Base-by-base conservation (phyloP, 257 asterid genomes). In the Przewalskia tangutica region DNA sequence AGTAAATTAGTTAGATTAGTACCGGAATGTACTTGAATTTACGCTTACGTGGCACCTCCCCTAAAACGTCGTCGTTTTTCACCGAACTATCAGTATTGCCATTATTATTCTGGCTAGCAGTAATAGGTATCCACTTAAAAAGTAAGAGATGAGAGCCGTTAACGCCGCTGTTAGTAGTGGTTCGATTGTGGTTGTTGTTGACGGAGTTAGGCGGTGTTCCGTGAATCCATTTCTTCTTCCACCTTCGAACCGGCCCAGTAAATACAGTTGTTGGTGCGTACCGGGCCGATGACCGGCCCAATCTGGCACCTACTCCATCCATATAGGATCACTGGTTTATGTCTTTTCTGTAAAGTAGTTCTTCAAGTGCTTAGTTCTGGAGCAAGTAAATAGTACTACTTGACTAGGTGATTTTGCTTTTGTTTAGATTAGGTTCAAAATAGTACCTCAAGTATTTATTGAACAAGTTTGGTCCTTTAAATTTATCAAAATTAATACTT, bases 261-360 rank as follows among this genome's bases (percentile, higher is more conserved):
- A 95, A 95, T n/a, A 93, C 98, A 51, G 97, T 86, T 27, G 98
- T 77, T 46, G 97, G 95, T 55, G 95, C 97, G 89, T 92, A 95
- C n/a, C 98, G 92, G 67, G 93, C 73, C 18, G 98, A 95, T 50
- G 97, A 89, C 81, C 98, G 92, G 50, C 98, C 98, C 11, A 92
- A 85, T 58, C 98, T 86, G 48, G 95, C 97, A 78, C 98, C 98
- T 16, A 95, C 98, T 40, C 97, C 98, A 91, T 95, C 98, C 98
- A 93, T 95, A 83, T 84, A 63, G 83, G 79, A 23, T 73, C 12
- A 50, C 54, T 40, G 11, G 34, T 14, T 73, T 73, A 48, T 48
- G 60, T 23, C 46, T 46, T 59, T 44, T n/a, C 13, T 54, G 4
- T 13, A 3, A 3, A 12, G 59, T 12, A 17, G 20, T 17, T 56